phyloP scores from a whole-genome alignment of 169 alveolate genomes.

The Eimeria necatrix region DNA sequence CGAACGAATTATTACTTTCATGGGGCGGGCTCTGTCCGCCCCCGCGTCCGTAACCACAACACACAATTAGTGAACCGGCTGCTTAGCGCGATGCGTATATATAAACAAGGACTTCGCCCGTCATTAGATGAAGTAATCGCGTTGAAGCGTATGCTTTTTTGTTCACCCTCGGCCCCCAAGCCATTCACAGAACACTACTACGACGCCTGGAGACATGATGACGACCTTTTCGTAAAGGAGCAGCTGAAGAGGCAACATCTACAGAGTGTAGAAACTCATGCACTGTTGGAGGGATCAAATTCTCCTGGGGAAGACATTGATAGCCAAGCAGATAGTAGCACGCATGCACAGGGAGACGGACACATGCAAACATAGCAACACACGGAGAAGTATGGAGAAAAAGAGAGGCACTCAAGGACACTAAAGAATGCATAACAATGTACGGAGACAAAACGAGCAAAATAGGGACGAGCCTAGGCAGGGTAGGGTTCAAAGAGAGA shows the following conservation, averaged over 20 bases:
- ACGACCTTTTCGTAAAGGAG: neutral
- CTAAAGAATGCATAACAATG: too few species aligned
- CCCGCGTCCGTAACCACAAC: neutral
- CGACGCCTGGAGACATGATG: conserved; percentile 11
- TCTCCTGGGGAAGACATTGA: neutral
- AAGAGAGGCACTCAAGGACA: too few species aligned
- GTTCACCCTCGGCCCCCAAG: neutral
- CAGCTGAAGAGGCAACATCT: neutral
- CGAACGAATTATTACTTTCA: too few species aligned
- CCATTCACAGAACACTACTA: neutral
- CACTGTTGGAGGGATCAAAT: neutral
- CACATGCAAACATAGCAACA: too few species aligned
- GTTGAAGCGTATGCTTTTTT: neutral
- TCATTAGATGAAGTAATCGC: neutral
- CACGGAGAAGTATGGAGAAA: too few species aligned
- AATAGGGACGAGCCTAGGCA: too few species aligned
- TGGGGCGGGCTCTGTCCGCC: too few species aligned
- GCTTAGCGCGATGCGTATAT: neutral
- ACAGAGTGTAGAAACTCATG: neutral
- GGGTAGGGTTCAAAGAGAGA: too few species aligned
- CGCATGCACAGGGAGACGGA: too few species aligned
- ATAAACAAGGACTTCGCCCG: conserved; percentile 17
- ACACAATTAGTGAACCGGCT: neutral
- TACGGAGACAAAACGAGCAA: too few species aligned
- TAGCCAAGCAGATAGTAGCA: too few species aligned